These are phyloP conservation scores for Myriosclerotinia curreyana DNA, from an alignment of 2,329 filamentous ascomycete genomes.

Conservation along the genomic window DNA sequence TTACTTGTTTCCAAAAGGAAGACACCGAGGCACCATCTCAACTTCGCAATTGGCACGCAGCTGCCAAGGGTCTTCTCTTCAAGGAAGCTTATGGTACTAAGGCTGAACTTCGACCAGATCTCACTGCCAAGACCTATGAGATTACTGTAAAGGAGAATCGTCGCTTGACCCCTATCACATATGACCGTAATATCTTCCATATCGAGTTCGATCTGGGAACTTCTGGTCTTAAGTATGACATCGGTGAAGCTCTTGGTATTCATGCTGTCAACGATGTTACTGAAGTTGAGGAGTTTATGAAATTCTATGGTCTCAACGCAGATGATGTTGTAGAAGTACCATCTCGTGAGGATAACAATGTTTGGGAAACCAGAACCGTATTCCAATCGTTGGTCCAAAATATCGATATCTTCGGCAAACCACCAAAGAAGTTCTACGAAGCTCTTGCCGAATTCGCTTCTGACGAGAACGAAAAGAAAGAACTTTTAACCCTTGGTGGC, in stretches of 20 bases:
- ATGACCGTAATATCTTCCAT: conserved; percentile 99
- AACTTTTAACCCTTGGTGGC: conserved; percentile 72
- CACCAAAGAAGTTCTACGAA: conserved; percentile 98
- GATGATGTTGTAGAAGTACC: conserved; percentile 89
- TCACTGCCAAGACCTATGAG: conserved; percentile 79
- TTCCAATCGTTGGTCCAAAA: conserved; percentile 91
- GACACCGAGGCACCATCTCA: conserved; percentile 65
- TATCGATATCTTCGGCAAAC: conserved; percentile 93
- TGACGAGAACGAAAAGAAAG: conserved; percentile 77
- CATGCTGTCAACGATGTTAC: conserved; percentile 88
- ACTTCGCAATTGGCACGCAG: conserved; percentile 75
- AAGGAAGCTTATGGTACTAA: conserved; percentile 87
- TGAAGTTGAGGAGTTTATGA: conserved; percentile 80
- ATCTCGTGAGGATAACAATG: conserved; percentile 69
- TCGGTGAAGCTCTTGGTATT: conserved; percentile 94
- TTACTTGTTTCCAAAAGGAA: conserved; percentile 72
- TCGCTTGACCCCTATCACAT: conserved; percentile 79
- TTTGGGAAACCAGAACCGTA: conserved; percentile 84
- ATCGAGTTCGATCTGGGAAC: conserved; percentile 95
- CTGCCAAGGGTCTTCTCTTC: conserved; percentile 85
- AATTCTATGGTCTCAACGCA: conserved; percentile 79
- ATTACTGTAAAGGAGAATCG: conserved; percentile 95
- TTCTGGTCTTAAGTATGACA: conserved; percentile 92
- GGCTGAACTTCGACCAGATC: conserved; percentile 74
- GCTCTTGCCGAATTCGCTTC: conserved; percentile 79